Conservation (phyloP, 768 basidiomycete genomes). For the Naematelia encephala region DNA sequence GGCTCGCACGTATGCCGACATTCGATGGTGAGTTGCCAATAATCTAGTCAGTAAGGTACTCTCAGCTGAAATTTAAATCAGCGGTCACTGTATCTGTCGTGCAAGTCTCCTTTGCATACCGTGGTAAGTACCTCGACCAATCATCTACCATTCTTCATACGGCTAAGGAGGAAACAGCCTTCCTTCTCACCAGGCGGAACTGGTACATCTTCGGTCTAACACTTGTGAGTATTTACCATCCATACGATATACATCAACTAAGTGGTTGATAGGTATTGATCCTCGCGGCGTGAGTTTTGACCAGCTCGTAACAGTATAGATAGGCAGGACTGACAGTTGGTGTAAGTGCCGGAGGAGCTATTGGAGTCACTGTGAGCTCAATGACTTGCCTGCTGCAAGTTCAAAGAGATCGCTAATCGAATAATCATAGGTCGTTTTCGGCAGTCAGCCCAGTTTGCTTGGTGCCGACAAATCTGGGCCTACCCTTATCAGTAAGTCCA, state of each 20-base stretch:
- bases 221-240: constrained; percentile 4
- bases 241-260: too few species aligned
- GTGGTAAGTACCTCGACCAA: constrained; percentile 8
- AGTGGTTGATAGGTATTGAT: constrained; percentile 15
- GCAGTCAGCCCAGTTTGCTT: constrained; percentile 15
- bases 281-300: constrained; percentile 20
- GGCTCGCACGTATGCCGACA: constrained; percentile 5
- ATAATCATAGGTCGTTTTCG: constrained; percentile 23
- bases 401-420: background rate
- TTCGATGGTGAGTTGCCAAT: background rate
- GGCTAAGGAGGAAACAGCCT: constrained; percentile 2
- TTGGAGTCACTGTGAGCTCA: constrained; percentile 22
- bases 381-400: background rate
- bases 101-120: constrained; percentile 25
- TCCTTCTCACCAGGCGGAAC: constrained; percentile 18
- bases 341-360: constrained; percentile 19
- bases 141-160: background rate
- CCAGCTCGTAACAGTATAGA: background rate
- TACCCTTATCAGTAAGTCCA: constrained; percentile 20
- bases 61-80: background rate
- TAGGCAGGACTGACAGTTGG: background rate
- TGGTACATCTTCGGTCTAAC: constrained; percentile 7
- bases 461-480: constrained; percentile 21
- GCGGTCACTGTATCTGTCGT: constrained; percentile 14
- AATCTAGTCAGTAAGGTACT: background rate